Base-by-base conservation (phyloP, 352 stramenopile species). In the Halophytophthora batemanensis region DNA sequence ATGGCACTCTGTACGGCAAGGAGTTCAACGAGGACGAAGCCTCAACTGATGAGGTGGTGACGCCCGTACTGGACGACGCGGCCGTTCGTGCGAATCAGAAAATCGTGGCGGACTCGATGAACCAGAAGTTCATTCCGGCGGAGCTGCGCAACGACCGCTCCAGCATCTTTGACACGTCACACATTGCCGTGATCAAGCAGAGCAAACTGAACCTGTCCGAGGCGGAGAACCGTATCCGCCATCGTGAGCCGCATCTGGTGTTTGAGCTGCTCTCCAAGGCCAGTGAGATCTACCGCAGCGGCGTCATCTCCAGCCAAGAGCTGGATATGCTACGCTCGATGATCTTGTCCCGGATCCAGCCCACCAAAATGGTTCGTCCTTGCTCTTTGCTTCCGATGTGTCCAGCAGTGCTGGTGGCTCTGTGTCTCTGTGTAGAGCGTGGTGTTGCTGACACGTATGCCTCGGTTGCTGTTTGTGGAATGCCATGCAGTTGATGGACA, bases 191-290 rank as follows among this genome's bases (percentile, higher is more conserved):
- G 10, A 90, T 92, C 50, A 88, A 88, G 53, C 74, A 78, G 39
- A 91, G 79, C 62, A 92, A 91, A 36, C 61, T 92, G 34, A 69
- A 94, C 55, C 45, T 94, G 29, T 80, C 69, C 0, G 82, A 91
- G 49, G 83, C 83, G 0, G 83, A 92, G 52, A 88, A 92, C 37
- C 77, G 83, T 4, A 94, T 94, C 58, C 81, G 80, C 2, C 79
- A 90, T 54, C 77, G 83, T 6, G 83, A 94, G 37, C 83, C 81
- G 33, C 83, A 94, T 59, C 66, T 90, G 19, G 74, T 91, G 33
- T 89, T 94, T 54, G 83, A 90, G 28, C 51, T 90, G 46, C 59
- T 94, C 14, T 84, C 79, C 1, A 94, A 92, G 46, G 83, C 83
- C 0, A 94, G 83, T 31, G 77, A 87, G 33, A 89, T 94, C 45